phyloP scores from a whole-genome alignment of 441 rosid species.

The Eugenia klotzschiana region DNA sequence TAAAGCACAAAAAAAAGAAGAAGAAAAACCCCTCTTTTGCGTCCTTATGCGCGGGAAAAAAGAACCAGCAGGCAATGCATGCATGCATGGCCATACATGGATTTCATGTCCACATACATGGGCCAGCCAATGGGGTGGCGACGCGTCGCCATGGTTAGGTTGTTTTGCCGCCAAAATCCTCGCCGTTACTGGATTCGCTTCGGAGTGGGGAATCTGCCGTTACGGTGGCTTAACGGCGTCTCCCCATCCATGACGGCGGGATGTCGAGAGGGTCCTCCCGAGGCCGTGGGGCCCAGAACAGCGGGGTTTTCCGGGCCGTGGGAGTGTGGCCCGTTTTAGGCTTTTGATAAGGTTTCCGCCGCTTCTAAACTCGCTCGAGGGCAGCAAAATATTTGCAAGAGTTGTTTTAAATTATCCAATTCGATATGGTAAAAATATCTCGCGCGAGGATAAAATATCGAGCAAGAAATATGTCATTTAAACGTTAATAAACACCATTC shows the following conservation, averaged over 20 bases:
- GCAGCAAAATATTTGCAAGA: background rate
- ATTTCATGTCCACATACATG: background rate
- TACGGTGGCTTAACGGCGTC: slow-evolving; percentile 14
- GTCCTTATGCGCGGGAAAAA: slow-evolving; percentile 72
- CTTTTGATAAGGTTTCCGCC: background rate
- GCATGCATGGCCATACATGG: slow-evolving; percentile 11
- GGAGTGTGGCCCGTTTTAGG: background rate
- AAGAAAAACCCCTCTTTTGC: background rate
- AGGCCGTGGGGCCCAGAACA: background rate
- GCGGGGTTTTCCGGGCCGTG: background rate
- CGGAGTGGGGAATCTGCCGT: slow-evolving; percentile 28
- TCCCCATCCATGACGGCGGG: background rate
- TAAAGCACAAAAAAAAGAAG: background rate
- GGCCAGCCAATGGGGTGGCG: slow-evolving; percentile 1
- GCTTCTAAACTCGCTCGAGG: background rate
- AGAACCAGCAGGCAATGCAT: slow-evolving; percentile 10
- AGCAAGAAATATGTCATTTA: background rate
- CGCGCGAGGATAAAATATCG: background rate
- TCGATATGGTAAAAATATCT: background rate
- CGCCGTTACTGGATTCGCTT: slow-evolving; percentile 30
- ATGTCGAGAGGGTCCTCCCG: background rate
- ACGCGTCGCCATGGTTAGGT: slow-evolving; percentile 19
- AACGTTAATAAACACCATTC: too few species aligned
- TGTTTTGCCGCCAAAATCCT: slow-evolving; percentile 51
- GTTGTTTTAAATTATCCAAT: background rate